A percentile compares a stretch with the other conserved stretches of the same genome.
phyloP scores from a whole-genome alignment of 805 yeast genomes.

The Wickerhamomyces mucosus region DNA sequence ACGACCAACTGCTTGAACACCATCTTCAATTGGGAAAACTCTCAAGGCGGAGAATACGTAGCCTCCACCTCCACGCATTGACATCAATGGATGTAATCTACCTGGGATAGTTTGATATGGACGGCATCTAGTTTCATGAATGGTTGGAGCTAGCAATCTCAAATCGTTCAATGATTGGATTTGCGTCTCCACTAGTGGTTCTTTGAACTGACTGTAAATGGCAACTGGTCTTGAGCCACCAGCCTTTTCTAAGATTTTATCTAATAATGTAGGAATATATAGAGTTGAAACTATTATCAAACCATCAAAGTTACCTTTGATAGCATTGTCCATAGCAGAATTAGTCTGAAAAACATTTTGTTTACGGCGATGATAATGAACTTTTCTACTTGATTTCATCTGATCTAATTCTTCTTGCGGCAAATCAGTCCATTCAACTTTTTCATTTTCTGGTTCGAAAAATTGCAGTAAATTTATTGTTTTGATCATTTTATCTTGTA shows the following conservation, averaged over 20 bases:
- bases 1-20: constrained; percentile 64
- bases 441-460: constrained; percentile 59
- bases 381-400: constrained; percentile 49
- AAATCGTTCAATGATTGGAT: constrained; percentile 57
- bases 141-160: constrained; percentile 72
- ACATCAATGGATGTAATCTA: constrained; percentile 90
- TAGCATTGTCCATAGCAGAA: constrained; percentile 39
- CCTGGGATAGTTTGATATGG: constrained; percentile 92
- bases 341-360: constrained; percentile 43
- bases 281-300: constrained; percentile 66
- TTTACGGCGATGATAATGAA: constrained; percentile 58
- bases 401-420: constrained; percentile 43
- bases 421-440: constrained; percentile 35
- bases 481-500: constrained; percentile 46
- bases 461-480: constrained; percentile 73
- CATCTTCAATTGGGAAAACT: constrained; percentile 61
- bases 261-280: constrained; percentile 55
- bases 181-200: constrained; percentile 64
- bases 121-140: constrained; percentile 74
- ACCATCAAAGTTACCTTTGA: constrained; percentile 58
- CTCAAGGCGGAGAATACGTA: constrained; percentile 69
- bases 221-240: constrained; percentile 87
- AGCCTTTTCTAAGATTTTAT: constrained; percentile 49
- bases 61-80: constrained; percentile 89
- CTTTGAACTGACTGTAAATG: constrained; percentile 74